Conservation (phyloP, 148 eudicot genomes). For the Camellia japonica region DNA sequence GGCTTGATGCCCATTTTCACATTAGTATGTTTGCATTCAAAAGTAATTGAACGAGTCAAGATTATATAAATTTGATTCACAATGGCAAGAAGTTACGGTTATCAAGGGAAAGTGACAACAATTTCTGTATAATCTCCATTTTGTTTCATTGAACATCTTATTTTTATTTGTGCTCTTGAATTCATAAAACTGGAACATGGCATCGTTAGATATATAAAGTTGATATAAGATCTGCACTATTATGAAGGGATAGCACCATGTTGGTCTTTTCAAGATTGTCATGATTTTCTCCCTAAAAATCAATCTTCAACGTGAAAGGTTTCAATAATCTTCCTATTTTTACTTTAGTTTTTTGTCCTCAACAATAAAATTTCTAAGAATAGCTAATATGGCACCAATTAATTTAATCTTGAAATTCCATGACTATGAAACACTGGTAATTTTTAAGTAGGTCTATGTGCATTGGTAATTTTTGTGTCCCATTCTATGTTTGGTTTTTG, state of each 20-base stretch:
- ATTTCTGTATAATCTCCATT: too few species aligned
- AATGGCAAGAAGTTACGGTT: too few species aligned
- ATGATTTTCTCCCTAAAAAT: not conserved
- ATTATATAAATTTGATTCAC: too few species aligned
- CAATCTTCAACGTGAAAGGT: not conserved
- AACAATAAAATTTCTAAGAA: not conserved
- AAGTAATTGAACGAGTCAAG: too few species aligned
- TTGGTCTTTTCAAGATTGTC: slow-evolving; percentile 3
- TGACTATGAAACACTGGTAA: not conserved
- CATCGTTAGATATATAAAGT: not conserved
- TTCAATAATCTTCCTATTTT: not conserved
- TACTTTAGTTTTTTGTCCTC: not conserved
- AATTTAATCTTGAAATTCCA: not conserved
- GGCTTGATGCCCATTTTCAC: too few species aligned
- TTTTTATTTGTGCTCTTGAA: not conserved
- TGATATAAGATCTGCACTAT: not conserved
- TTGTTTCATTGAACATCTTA: not conserved
- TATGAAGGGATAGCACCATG: not conserved
- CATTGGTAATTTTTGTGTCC: too few species aligned
- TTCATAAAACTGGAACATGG: too few species aligned
- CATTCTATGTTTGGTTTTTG: too few species aligned
- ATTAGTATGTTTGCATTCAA: too few species aligned
- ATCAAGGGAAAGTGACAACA: too few species aligned
- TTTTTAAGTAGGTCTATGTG: not conserved
- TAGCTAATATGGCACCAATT: not conserved